Evolutionary conservation across 352 stramenopile species (phyloP), one percentile per base, ranked within the genome.

Genomic region (Globisporangium middletonii): DNA sequence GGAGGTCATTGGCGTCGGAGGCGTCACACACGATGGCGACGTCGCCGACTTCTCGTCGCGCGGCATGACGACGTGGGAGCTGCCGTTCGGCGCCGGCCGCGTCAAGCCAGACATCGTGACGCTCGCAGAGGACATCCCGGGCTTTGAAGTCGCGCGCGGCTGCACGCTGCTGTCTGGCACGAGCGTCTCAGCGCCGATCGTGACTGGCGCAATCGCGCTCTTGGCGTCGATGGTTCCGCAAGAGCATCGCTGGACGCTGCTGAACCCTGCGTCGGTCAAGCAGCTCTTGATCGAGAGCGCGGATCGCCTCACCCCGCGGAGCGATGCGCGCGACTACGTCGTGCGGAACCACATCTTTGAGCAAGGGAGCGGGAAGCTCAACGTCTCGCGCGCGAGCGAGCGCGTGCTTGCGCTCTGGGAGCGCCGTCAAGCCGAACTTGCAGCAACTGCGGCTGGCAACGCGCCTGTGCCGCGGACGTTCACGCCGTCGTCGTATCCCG

Each of bases 21-120:
- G 83, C 44, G 62, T 92, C 50, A 84, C 75, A 1, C 67, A 59
- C 28, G 68, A 71, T 43, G 69, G 74, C 38, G 65, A 85, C 18
- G 72, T 95, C 15, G 81, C 86, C 2, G 60, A 75, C 2, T 96
- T 96, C 58, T 92, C 85, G 13, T 92, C 84, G 0, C 71, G 85
- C 15, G 86, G 88, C 4, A 91, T 92, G 80, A 96, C 84, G 5
- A 92, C 82, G 13, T 94, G 81, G 82, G 87, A 96, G 55, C 63
- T 92, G 13, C 76, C 78, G 0, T 88, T 89, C 44, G 86, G 88
- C 0, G 83, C 81, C n/a, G 85, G 86, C 13, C 79, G 86, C 33
- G 72, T 95, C 0, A 96, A 96, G 59, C 88, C 86, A 5, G 88
- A 96, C 61, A 70, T 94, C 18, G 72, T 95, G 1, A 77, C 88